These are phyloP conservation scores for Metschnikowia santaceciliae DNA, from an alignment of 805 yeast species.

Conservation along the genomic window DNA sequence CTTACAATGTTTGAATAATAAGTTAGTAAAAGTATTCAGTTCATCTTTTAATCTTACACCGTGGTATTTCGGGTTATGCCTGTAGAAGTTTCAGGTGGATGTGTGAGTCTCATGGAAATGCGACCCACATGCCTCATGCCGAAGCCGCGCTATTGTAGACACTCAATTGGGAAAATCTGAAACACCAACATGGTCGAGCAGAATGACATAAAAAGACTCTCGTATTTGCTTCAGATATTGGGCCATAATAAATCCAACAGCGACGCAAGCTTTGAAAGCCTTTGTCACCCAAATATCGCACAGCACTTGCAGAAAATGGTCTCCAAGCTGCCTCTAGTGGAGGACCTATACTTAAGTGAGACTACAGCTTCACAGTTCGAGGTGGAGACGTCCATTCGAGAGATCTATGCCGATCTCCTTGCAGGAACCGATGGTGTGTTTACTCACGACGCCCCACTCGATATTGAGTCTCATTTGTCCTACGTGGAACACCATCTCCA, in stretches of 20 bases:
- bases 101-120: not conserved
- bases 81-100: not conserved
- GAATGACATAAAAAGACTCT: conserved; percentile 8
- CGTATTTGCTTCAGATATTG: conserved; percentile 11
- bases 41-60: not conserved
- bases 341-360: conserved; percentile 24
- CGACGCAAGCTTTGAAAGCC: conserved; percentile 15
- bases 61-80: not conserved
- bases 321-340: conserved; percentile 9
- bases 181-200: conserved; percentile 1
- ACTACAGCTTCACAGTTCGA: conserved; percentile 39
- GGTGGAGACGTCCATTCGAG: conserved; percentile 24
- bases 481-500: conserved; percentile 42
- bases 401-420: conserved; percentile 25
- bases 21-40: not conserved
- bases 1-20: not conserved
- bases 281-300: conserved; percentile 9
- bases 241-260: conserved; percentile 5
- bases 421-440: conserved; percentile 8
- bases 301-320: conserved; percentile 11
- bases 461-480: conserved; percentile 34
- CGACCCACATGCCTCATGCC: not conserved
- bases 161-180: not conserved
- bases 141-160: conserved; percentile 1
- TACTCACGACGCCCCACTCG: conserved; percentile 11